Percentiles rank a stretch among this genome's conserved stretches.
These are phyloP conservation scores for Xylaria telfairii DNA, from an alignment of 495 filamentous ascomycete species.

Conservation along the genomic window DNA sequence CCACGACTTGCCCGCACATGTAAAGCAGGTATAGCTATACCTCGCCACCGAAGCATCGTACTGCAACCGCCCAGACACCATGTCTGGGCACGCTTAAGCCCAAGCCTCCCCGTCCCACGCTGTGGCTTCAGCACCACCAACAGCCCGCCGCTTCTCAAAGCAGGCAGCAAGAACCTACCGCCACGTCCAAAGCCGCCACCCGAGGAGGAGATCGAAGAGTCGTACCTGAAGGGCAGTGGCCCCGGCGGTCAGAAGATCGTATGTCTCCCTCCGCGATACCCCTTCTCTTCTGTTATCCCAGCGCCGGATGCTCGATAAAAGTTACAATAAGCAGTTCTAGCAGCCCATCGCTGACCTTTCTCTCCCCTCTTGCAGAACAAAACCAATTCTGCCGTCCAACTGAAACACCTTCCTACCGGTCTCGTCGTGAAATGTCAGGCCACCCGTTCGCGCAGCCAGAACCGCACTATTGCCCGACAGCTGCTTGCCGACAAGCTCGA, in stretches of 20 bases:
- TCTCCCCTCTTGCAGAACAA: conserved; percentile 72
- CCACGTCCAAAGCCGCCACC: conserved; percentile 71
- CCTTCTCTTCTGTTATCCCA: conserved; percentile 19
- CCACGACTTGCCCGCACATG: neutral
- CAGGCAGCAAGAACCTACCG: conserved; percentile 58
- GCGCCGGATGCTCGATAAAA: neutral
- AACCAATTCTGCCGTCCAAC: conserved; percentile 92
- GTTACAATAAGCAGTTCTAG: neutral
- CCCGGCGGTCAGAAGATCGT: conserved; percentile 96
- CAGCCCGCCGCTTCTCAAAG: conserved; percentile 25
- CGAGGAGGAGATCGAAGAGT: conserved; percentile 79
- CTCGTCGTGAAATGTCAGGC: conserved; percentile 91
- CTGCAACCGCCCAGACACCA: neutral
- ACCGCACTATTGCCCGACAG: conserved; percentile 82
- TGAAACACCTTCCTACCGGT: conserved; percentile 87
- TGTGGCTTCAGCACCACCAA: conserved; percentile 28
- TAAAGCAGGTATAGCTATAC: conserved; percentile 6
- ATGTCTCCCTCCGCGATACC: conserved; percentile 29
- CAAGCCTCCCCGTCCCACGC: neutral
- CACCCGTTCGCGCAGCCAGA: conserved; percentile 85
- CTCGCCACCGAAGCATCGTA: conserved; percentile 13
- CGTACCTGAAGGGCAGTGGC: conserved; percentile 89
- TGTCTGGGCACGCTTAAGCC: neutral
- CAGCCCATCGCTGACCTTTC: neutral
- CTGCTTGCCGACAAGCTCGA: conserved; percentile 82